These are phyloP conservation scores for Daldinia sp. DNA, from an alignment of 2,329 filamentous ascomycete species.

Conservation along the genomic window DNA sequence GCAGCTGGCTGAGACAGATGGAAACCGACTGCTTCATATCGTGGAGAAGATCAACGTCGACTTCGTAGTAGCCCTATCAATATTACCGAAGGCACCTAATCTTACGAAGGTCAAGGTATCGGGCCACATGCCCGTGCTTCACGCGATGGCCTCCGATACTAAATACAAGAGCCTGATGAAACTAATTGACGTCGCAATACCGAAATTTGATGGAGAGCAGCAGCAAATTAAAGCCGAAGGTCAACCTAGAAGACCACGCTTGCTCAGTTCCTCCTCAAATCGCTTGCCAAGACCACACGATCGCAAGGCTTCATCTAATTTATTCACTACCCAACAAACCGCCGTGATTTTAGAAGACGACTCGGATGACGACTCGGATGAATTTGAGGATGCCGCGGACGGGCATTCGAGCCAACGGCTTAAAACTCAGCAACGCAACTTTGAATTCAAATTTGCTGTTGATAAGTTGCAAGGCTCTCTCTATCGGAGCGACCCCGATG, in stretches of 20 bases:
- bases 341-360: conserved; percentile 84
- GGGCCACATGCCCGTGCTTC: conserved; percentile 88
- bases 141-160: conserved; percentile 88
- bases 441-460: conserved; percentile 96
- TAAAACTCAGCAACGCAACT: conserved; percentile 86
- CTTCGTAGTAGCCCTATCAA: conserved; percentile 94
- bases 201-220: conserved; percentile 71
- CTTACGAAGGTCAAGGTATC: conserved; percentile 91
- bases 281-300: conserved; percentile 57
- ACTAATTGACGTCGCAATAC: conserved; percentile 93
- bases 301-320: conserved; percentile 71
- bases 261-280: conserved; percentile 56
- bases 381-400: conserved; percentile 73
- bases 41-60: conserved; percentile 98
- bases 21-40: conserved; percentile 80
- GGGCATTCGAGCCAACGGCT: conserved; percentile 64
- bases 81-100: conserved; percentile 94
- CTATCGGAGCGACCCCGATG: conserved; percentile 84
- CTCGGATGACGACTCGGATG: conserved; percentile 68
- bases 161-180: conserved; percentile 99
- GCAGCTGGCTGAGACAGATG: conserved; percentile 74
- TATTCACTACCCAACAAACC: conserved; percentile 74
- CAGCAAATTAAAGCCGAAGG: conserved; percentile 43
- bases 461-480: conserved; percentile 93
- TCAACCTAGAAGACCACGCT: conserved; percentile 54